A percentile compares a stretch with the other conserved stretches of the same genome.
Conservation (phyloP, 345 rosid genomes). For the Citrus hindsii region DNA sequence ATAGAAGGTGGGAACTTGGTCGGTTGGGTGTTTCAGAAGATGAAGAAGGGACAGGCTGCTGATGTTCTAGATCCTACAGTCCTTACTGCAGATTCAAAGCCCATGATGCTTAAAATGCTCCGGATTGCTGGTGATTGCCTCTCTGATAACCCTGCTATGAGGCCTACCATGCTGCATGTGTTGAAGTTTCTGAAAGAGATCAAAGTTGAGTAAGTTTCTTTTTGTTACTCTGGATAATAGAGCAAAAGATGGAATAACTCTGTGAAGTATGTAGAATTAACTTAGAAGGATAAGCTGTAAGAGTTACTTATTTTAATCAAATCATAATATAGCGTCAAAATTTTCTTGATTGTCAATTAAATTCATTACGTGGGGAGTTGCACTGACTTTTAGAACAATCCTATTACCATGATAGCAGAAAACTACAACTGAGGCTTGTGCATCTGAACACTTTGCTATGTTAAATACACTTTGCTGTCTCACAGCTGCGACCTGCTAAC, state of each 20-base stretch:
- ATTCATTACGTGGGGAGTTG: background rate
- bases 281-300: background rate
- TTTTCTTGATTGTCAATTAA: background rate
- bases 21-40: constrained; percentile 81
- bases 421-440: background rate
- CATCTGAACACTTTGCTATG: background rate
- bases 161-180: constrained; percentile 75
- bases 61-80: constrained; percentile 70
- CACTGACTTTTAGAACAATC: background rate
- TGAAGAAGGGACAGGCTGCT: constrained; percentile 52
- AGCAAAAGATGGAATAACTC: constrained; percentile 9
- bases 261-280: constrained; percentile 6
- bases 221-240: background rate
- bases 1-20: constrained; percentile 93
- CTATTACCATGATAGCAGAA: background rate
- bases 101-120: constrained; percentile 61
- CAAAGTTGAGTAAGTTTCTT: constrained; percentile 6
- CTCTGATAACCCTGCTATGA: constrained; percentile 61
- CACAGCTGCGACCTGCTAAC: background rate
- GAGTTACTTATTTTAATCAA: background rate
- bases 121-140: constrained; percentile 62
- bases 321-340: background rate
- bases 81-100: constrained; percentile 40
- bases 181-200: constrained; percentile 54
- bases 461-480: no score